Conservation (phyloP, 495 filamentous ascomycete species). For the Pyronema omphalodes region DNA sequence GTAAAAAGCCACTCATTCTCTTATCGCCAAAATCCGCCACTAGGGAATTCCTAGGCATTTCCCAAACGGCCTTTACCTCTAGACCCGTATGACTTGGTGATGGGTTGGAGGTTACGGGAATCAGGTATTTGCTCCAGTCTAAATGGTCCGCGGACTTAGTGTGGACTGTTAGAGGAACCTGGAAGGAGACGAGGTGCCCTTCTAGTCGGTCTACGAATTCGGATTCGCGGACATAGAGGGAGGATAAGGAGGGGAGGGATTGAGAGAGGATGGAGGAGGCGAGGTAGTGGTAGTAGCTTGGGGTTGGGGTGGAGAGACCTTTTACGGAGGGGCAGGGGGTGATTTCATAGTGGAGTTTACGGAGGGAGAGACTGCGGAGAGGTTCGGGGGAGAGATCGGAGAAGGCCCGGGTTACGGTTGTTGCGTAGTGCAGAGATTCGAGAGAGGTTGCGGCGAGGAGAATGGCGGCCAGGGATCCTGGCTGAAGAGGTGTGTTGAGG, state of each 20-base stretch:
- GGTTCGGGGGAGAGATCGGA: slow-evolving; percentile 37
- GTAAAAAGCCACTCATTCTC: slow-evolving; percentile 1
- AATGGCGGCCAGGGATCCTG: slow-evolving; percentile 22
- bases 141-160: slow-evolving; percentile 16
- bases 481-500: slow-evolving; percentile 44
- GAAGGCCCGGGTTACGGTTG: slow-evolving; percentile 24
- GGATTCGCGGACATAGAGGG: slow-evolving; percentile 71
- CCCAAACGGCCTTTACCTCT: slow-evolving; percentile 13
- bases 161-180: slow-evolving; percentile 14
- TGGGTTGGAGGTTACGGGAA: neutral
- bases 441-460: slow-evolving; percentile 25
- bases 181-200: slow-evolving; percentile 23
- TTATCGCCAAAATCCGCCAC: slow-evolving; percentile 5
- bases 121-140: slow-evolving; percentile 17
- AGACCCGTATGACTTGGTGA: slow-evolving; percentile 6
- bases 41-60: slow-evolving; percentile 9
- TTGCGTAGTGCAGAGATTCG: slow-evolving; percentile 24
- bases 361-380: slow-evolving; percentile 46
- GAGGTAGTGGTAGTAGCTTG: slow-evolving; percentile 75
- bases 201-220: slow-evolving; percentile 59
- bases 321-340: slow-evolving; percentile 36
- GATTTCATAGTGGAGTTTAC: slow-evolving; percentile 66
- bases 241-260: slow-evolving; percentile 48
- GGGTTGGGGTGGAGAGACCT: slow-evolving; percentile 39
- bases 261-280: slow-evolving; percentile 58